These are phyloP conservation scores for Rhizopogon rudus DNA, from an alignment of 768 basidiomycete species.

Conservation along the genomic window DNA sequence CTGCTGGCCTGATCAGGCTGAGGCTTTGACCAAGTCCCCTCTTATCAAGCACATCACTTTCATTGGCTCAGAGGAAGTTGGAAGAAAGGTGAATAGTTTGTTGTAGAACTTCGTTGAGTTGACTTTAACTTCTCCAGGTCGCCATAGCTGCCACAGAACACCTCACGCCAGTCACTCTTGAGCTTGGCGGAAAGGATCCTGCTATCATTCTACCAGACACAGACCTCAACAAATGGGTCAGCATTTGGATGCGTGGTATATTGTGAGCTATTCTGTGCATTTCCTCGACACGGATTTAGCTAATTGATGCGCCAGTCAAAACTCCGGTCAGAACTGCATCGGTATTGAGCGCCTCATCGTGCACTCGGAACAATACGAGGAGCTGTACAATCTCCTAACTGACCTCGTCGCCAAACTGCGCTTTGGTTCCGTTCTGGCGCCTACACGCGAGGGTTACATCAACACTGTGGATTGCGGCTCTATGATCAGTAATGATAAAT, in stretches of 20 bases:
- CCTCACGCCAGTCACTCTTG: slow-evolving; percentile 88
- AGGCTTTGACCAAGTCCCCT: slow-evolving; percentile 72
- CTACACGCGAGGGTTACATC: slow-evolving; percentile 62
- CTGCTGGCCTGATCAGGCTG: slow-evolving; percentile 86
- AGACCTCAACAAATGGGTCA: slow-evolving; percentile 73
- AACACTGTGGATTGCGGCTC: slow-evolving; percentile 79
- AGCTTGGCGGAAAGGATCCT: slow-evolving; percentile 95
- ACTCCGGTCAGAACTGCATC: slow-evolving; percentile 94
- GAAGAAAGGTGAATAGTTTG: slow-evolving; percentile 51
- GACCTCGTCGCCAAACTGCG: slow-evolving; percentile 68
- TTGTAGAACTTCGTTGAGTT: slow-evolving; percentile 9
- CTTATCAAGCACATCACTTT: slow-evolving; percentile 92
- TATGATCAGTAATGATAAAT: slow-evolving; percentile 76
- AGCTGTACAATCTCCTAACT: slow-evolving; percentile 59
- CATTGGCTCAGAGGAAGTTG: slow-evolving; percentile 78
- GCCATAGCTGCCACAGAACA: slow-evolving; percentile 80
- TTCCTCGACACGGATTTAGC: not conserved
- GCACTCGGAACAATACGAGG: slow-evolving; percentile 70
- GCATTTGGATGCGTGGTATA: slow-evolving; percentile 84
- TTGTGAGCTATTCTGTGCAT: slow-evolving; percentile 56
- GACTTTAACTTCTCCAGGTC: slow-evolving; percentile 42
- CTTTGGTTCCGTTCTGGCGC: slow-evolving; percentile 70
- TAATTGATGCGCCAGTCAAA: slow-evolving; percentile 54
- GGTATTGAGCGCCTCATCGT: slow-evolving; percentile 93
- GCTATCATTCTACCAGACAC: slow-evolving; percentile 85